Evolutionary conservation across 1,139 yeast species (phyloP).

Genomic region (Debaryomyces nepalensis): DNA sequence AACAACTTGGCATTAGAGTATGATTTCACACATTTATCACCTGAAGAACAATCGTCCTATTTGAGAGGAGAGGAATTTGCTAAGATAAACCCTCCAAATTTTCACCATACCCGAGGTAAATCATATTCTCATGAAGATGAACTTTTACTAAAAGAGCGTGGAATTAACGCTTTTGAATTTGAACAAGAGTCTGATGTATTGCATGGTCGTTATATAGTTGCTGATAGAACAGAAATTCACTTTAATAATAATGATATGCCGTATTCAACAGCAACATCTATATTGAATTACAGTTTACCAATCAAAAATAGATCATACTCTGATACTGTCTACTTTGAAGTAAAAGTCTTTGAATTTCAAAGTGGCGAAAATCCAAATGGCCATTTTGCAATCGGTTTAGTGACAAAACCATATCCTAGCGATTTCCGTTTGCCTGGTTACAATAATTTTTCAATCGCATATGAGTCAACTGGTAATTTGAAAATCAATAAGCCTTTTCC

Average conservation of each 20-base stretch:
- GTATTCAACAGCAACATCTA: constrained; percentile 50
- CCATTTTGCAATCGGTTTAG: constrained; percentile 74
- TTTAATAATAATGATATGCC: constrained; percentile 53
- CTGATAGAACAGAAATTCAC: constrained; percentile 65
- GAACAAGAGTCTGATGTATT: constrained; percentile 39
- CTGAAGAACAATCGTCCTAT: constrained; percentile 49
- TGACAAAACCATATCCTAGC: constrained; percentile 85
- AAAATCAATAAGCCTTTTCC: constrained; percentile 79
- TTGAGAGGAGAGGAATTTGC: constrained; percentile 42
- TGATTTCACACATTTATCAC: constrained; percentile 43
- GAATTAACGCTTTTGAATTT: constrained; percentile 48
- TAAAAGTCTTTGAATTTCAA: constrained; percentile 59
- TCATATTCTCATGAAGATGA: constrained; percentile 39
- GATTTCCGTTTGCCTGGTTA: constrained; percentile 86
- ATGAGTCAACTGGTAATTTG: constrained; percentile 83
- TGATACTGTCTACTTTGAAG: constrained; percentile 72
- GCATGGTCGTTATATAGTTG: constrained; percentile 49
- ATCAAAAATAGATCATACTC: constrained; percentile 55
- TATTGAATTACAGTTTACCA: constrained; percentile 68
- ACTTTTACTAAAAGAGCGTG: constrained; percentile 41
- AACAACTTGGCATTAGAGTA: constrained; percentile 41
- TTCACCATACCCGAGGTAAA: constrained; percentile 37
- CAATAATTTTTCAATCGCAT: constrained; percentile 80
- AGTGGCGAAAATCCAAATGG: constrained; percentile 40
- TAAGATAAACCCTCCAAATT: constrained; percentile 37